Evolutionary conservation across 2,329 filamentous ascomycete genomes (phyloP), one percentile per base, ranked within the genome.

Genomic region (Stagonosporopsis vannaccii): DNA sequence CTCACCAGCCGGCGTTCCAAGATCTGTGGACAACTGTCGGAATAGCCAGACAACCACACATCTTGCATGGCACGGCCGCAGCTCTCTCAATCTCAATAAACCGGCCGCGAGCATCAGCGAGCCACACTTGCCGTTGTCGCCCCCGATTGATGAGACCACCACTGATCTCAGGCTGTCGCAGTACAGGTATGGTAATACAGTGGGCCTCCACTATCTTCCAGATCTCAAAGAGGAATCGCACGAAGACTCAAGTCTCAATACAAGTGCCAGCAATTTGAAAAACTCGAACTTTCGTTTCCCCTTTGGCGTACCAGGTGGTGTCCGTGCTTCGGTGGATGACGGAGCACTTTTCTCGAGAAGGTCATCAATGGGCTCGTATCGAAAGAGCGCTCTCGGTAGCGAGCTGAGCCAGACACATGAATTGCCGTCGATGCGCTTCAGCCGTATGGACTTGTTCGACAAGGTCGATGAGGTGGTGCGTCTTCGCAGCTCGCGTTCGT

Each of bases 371-470:
- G 57, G 53, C 36, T 72, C 70, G 39, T 54, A 58, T 40, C 62
- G 52, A 9, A 59, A 47, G 45, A 67, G 65, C 40, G 66, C 41
- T 22, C 51, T 70, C 8, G 63, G 65, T n/a, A 65, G 54, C 36
- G 62, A 45, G 17, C 55, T 70, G 33, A 61, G 59, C 23, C 62
- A 68, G 39, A 72, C 72, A 36, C 72, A 75, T 50, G 73, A 77
- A 13, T 70, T 82, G 26, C 80, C 80, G 13, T 80, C 78, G 7
- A 71, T 82, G 57, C 77, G 81, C 57, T 82, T 82, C 68, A 82
- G 80, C 56, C 73, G 73, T 7, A 77, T 78, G 63, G 75, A 81
- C 59, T 65, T 82, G 41, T 72, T 81, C 48, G 75, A 78, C 36
- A 79, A 77, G 63, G 61, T 82, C 26, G 78, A 79, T 28, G 77